phyloP scores from a whole-genome alignment of 1,139 yeast genomes.

The Suhomyces terraborum region DNA sequence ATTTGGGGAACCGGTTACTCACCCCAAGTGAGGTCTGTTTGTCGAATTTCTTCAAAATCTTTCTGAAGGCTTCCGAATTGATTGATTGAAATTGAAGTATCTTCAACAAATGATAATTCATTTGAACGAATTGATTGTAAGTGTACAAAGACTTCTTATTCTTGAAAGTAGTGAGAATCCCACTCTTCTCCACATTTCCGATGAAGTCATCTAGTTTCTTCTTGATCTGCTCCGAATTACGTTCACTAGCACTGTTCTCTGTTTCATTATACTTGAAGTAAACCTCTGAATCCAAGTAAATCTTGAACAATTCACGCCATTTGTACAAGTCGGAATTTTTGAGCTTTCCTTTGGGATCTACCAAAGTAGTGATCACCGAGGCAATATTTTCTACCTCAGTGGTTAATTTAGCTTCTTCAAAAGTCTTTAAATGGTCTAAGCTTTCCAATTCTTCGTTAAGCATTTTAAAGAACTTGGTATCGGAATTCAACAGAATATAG shows the following conservation, averaged over 20 bases:
- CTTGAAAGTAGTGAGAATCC: conserved; percentile 46
- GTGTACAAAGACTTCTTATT: conserved; percentile 50
- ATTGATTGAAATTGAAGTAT: conserved; percentile 63
- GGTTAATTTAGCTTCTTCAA: conserved; percentile 49
- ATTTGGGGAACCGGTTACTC: conserved; percentile 47
- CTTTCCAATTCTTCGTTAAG: conserved; percentile 56
- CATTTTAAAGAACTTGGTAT: conserved; percentile 57
- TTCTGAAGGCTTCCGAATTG: conserved; percentile 63
- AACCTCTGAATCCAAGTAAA: conserved; percentile 66
- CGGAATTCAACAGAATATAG: conserved; percentile 43
- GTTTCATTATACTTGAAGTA: conserved; percentile 60
- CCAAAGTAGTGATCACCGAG: conserved; percentile 36
- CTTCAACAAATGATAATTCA: conserved; percentile 59
- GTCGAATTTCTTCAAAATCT: conserved; percentile 73
- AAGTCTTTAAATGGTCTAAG: conserved; percentile 47
- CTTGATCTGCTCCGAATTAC: conserved; percentile 40
- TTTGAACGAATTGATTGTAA: conserved; percentile 50
- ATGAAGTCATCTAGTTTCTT: conserved; percentile 46
- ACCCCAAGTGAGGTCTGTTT: conserved; percentile 65
- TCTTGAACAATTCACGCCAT: conserved; percentile 71
- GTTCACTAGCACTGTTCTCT: conserved; percentile 40
- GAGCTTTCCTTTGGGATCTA: conserved; percentile 37
- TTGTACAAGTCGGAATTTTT: conserved; percentile 59
- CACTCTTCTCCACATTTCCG: conserved; percentile 42
- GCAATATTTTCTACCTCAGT: conserved; percentile 48